Evolutionary conservation across 1,139 yeast genomes (phyloP).

Genomic region (Arxiozyma heterogenica): DNA sequence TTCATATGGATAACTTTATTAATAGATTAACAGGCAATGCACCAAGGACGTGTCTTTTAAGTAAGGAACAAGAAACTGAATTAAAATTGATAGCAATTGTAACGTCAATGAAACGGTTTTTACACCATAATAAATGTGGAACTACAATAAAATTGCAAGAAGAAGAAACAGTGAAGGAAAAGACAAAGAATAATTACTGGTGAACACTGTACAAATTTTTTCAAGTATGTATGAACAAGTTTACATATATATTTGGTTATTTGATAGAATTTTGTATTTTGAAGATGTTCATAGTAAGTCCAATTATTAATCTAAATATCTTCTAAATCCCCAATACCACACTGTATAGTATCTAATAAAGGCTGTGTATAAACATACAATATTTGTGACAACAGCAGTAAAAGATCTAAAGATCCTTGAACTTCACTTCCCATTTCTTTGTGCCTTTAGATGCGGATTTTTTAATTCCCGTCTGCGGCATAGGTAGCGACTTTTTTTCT

Average conservation of each 20-base stretch:
- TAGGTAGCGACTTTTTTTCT: not conserved
- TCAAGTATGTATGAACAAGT: not conserved
- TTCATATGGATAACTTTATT: constrained; percentile 25
- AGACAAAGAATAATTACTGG: not conserved
- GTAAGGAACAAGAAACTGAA: constrained; percentile 27
- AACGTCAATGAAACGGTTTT: constrained; percentile 27
- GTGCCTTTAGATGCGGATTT: too few species aligned
- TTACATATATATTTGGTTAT: too few species aligned
- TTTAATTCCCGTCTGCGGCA: too few species aligned
- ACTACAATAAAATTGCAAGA: not conserved
- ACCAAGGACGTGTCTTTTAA: constrained; percentile 8
- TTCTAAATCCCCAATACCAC: not conserved
- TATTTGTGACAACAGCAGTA: not conserved
- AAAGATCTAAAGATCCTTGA: not conserved
- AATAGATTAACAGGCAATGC: constrained; percentile 20
- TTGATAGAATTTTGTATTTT: not conserved
- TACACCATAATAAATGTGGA: constrained; percentile 23
- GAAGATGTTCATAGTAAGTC: not conserved
- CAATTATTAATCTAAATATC: too few species aligned
- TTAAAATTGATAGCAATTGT: constrained; percentile 33
- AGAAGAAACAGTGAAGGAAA: not conserved
- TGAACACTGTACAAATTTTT: not conserved
- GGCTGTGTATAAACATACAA: not conserved
- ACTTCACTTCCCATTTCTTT: not conserved
- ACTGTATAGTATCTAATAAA: not conserved